Evolutionary conservation across 192 early-diverging fungal genomes (phyloP).

Genomic region (Cetraspora pellucida): DNA sequence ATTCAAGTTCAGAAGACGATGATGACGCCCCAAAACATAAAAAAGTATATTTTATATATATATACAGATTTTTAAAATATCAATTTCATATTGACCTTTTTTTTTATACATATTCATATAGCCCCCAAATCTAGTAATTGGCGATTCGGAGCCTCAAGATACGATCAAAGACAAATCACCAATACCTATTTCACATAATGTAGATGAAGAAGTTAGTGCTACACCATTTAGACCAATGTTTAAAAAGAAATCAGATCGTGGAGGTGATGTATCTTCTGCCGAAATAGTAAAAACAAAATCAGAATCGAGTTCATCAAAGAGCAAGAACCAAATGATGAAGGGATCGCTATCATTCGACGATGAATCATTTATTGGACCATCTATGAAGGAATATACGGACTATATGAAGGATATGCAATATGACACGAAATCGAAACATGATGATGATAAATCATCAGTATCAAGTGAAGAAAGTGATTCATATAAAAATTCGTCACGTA

Average conservation of each 20-base stretch:
- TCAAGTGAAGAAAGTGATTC: too few species aligned
- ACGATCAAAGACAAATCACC: background rate
- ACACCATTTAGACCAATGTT: slow-evolving; percentile 44
- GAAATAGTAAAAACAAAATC: too few species aligned
- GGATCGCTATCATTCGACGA: too few species aligned
- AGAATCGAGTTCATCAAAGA: too few species aligned
- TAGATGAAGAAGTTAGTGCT: background rate
- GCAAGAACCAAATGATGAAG: too few species aligned
- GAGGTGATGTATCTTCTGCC: too few species aligned
- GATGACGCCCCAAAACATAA: slow-evolving; percentile 35
- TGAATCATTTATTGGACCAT: too few species aligned
- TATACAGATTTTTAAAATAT: background rate
- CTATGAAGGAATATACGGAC: too few species aligned
- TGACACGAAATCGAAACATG: too few species aligned
- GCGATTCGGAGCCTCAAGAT: background rate
- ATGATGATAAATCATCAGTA: too few species aligned
- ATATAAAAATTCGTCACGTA: too few species aligned
- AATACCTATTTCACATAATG: background rate
- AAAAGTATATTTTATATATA: background rate
- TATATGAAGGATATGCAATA: too few species aligned
- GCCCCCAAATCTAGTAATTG: slow-evolving; percentile 10
- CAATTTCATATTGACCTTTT: slow-evolving; percentile 25
- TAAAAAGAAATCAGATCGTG: slow-evolving; percentile 26
- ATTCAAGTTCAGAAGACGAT: slow-evolving; percentile 55
- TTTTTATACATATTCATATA: background rate